phyloP scores from a whole-genome alignment of 106 monocot species.

The Dactylorhiza incarnata region DNA sequence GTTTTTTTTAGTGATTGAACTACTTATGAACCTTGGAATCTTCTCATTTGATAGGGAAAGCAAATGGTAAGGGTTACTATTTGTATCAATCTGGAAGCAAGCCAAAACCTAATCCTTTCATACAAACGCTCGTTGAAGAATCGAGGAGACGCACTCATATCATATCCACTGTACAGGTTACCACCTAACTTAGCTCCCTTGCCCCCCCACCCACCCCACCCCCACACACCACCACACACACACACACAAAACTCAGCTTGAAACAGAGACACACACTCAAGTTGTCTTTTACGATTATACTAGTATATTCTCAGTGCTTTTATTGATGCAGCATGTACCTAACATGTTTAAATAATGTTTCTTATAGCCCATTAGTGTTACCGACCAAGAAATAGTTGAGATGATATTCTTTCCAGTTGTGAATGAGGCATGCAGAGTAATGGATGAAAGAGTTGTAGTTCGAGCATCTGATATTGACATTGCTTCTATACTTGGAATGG shows the following conservation, averaged over 20 bases:
- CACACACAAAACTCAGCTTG: constrained; percentile 1
- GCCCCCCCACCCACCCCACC: too few species aligned
- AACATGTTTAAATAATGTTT: constrained; percentile 6
- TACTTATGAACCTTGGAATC: neutral
- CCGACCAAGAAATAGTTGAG: constrained; percentile 84
- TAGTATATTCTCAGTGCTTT: neutral
- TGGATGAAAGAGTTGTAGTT: constrained; percentile 79
- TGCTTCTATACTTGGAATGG: constrained; percentile 90
- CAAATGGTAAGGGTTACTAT: constrained; percentile 88
- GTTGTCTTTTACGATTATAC: neutral
- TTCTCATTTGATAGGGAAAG: constrained; percentile 54
- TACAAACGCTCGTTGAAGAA: constrained; percentile 63
- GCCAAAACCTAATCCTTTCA: constrained; percentile 77
- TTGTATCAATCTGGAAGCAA: constrained; percentile 83
- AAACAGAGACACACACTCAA: neutral
- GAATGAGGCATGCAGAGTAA: constrained; percentile 86
- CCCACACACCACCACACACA: too few species aligned
- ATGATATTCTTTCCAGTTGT: constrained; percentile 91
- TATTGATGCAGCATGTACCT: neutral
- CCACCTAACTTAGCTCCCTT: neutral
- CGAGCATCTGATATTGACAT: constrained; percentile 82
- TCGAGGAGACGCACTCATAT: constrained; percentile 49
- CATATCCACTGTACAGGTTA: constrained; percentile 68
- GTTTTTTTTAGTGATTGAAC: neutral
- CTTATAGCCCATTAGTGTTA: constrained; percentile 54